Conservation (phyloP, 1,139 yeast genomes). For the Geotrichum fermentans region DNA sequence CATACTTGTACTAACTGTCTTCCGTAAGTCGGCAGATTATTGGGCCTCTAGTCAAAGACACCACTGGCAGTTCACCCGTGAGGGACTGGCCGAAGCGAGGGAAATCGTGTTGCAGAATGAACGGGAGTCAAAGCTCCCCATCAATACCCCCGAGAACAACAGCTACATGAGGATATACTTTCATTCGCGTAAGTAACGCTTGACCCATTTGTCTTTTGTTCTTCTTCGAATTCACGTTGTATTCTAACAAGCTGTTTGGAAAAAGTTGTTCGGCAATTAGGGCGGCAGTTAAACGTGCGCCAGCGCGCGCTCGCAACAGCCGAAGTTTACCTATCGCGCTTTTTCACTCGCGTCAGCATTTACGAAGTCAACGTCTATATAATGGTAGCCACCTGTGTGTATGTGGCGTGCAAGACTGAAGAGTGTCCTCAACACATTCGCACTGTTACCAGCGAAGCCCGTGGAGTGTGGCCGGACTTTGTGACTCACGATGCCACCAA, state of each 20-base stretch:
- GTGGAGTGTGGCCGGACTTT: slow-evolving; percentile 91
- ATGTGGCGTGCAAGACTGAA: slow-evolving; percentile 88
- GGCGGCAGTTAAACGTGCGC: slow-evolving; percentile 68
- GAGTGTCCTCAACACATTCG: slow-evolving; percentile 94
- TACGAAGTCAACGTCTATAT: slow-evolving; percentile 79
- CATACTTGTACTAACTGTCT: background rate
- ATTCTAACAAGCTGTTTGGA: too few relatives aligned
- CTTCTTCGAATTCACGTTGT: slow-evolving; percentile 42
- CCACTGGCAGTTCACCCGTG: slow-evolving; percentile 57
- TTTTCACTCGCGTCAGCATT: slow-evolving; percentile 64
- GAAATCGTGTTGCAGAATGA: slow-evolving; percentile 34
- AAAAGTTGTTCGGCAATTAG: slow-evolving; percentile 66
- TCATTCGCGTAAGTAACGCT: slow-evolving; percentile 34
- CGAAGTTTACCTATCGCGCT: slow-evolving; percentile 73
- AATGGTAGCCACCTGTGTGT: slow-evolving; percentile 76
- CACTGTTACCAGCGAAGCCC: slow-evolving; percentile 74
- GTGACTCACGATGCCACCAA: slow-evolving; percentile 88
- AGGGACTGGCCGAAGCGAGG: slow-evolving; percentile 43
- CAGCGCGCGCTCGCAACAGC: slow-evolving; percentile 88
- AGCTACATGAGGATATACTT: slow-evolving; percentile 43
- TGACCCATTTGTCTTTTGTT: slow-evolving; percentile 42
- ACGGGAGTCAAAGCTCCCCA: slow-evolving; percentile 24
- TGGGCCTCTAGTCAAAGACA: slow-evolving; percentile 64
- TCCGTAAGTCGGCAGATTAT: slow-evolving; percentile 50
- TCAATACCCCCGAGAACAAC: slow-evolving; percentile 33